A percentile compares a stretch with the other conserved stretches of the same genome.
phyloP scores from a whole-genome alignment of 768 basidiomycete genomes.

The Psilocybe azurescens region DNA sequence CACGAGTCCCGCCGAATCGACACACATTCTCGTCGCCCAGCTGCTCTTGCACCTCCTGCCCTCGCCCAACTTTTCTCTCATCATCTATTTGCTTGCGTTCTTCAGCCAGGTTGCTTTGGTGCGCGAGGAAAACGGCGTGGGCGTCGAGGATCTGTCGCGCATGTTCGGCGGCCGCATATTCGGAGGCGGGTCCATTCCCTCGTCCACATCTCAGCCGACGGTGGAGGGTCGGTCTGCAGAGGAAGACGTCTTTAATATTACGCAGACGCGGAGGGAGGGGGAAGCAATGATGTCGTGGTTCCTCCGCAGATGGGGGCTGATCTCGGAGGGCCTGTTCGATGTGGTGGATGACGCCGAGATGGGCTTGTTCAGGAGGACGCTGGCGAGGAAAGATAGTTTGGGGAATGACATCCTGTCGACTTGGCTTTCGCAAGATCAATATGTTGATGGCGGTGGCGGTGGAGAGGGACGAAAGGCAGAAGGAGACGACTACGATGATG shows the following conservation, averaged over 20 bases:
- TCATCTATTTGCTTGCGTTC: slow-evolving; percentile 52
- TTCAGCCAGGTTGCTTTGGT: slow-evolving; percentile 45
- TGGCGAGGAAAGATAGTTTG: slow-evolving; percentile 18
- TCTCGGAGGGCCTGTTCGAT: slow-evolving; percentile 38
- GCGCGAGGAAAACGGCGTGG: slow-evolving; percentile 38
- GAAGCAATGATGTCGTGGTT: slow-evolving; percentile 40
- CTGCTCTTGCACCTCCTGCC: slow-evolving; percentile 48
- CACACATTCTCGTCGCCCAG: slow-evolving; percentile 35
- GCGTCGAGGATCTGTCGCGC: slow-evolving; percentile 33
- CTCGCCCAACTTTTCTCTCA: slow-evolving; percentile 43
- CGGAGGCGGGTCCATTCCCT: slow-evolving; percentile 25
- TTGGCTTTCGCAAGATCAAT: not conserved
- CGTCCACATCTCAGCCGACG: not conserved
- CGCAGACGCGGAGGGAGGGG: slow-evolving; percentile 21
- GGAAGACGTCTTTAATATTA: slow-evolving; percentile 2
- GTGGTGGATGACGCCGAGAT: slow-evolving; percentile 25
- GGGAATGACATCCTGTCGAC: slow-evolving; percentile 13
- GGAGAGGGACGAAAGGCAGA: not conserved
- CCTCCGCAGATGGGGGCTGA: slow-evolving; percentile 35
- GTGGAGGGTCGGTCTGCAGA: not conserved
- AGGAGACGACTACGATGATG: not conserved
- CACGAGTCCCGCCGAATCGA: slow-evolving; percentile 22
- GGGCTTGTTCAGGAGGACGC: slow-evolving; percentile 19
- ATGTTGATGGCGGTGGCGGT: not conserved
- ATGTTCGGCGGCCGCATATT: slow-evolving; percentile 42